A percentile compares a stretch with the other conserved stretches of the same genome.
Evolutionary conservation across 345 rosid genomes (phyloP).

Genomic region (Boechera stricta): DNA sequence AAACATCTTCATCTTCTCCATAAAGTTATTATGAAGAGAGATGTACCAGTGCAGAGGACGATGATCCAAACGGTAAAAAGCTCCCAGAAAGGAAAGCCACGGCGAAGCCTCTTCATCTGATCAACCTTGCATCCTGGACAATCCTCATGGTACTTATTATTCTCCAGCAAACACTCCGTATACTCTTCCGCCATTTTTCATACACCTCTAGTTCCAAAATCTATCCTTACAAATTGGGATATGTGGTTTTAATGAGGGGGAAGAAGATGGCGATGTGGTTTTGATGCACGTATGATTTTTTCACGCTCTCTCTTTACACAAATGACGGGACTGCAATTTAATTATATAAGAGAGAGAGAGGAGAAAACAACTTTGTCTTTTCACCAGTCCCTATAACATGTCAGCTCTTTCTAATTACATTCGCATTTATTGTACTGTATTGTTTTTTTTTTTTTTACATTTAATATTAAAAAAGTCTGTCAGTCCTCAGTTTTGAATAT

Average conservation of each 20-base stretch:
- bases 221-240: background rate
- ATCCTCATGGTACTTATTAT: conserved; percentile 59
- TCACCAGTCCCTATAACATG: background rate
- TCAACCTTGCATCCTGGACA: conserved; percentile 91
- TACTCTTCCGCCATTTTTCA: conserved; percentile 48
- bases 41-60: conserved; percentile 67
- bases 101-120: conserved; percentile 53
- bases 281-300: background rate
- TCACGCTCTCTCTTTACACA: conserved; percentile 15
- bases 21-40: background rate
- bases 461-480: no score
- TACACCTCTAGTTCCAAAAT: background rate
- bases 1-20: background rate
- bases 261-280: conserved; percentile 5
- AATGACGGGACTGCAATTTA: background rate
- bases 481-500: no score
- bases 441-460: no score
- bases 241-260: background rate
- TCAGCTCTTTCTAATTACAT: background rate
- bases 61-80: conserved; percentile 73
- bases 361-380: conserved; percentile 11
- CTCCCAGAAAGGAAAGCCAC: conserved; percentile 65
- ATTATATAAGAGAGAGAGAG: background rate
- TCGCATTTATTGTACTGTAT: background rate
- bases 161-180: conserved; percentile 57